phyloP scores from a whole-genome alignment of 805 yeast species.

The Ogataea parapolymorpha region DNA sequence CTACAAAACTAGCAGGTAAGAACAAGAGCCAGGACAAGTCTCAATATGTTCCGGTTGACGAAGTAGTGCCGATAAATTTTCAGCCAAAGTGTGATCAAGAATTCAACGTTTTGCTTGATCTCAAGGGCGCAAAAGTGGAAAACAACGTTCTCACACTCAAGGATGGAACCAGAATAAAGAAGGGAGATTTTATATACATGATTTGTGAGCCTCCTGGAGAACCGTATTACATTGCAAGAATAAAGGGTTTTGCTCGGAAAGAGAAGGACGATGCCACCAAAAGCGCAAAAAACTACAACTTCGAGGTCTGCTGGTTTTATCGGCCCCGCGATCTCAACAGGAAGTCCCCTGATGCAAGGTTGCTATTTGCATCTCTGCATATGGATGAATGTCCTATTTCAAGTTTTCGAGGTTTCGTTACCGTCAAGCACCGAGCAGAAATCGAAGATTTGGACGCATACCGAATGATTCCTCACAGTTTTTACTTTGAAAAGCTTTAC shows the following conservation, averaged over 20 bases:
- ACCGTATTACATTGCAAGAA: constrained; percentile 84
- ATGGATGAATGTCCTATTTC: constrained; percentile 75
- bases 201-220: constrained; percentile 92
- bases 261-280: constrained; percentile 33
- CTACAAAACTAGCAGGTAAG: constrained; percentile 7
- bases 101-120: constrained; percentile 42
- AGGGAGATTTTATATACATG: constrained; percentile 74
- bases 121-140: constrained; percentile 40
- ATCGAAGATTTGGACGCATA: constrained; percentile 56
- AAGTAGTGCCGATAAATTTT: constrained; percentile 46
- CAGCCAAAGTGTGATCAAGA: constrained; percentile 41
- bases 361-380: constrained; percentile 81
- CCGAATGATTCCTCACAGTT: constrained; percentile 58
- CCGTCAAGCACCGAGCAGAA: constrained; percentile 66
- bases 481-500: constrained; percentile 81
- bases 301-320: constrained; percentile 87
- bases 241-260: constrained; percentile 64
- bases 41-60: constrained; percentile 29
- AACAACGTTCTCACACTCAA: constrained; percentile 40
- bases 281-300: constrained; percentile 50
- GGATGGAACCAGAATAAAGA: constrained; percentile 36
- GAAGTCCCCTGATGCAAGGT: constrained; percentile 64
- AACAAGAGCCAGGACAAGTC: constrained; percentile 11
- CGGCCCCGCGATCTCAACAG: constrained; percentile 82
- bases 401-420: constrained; percentile 72